Evolutionary conservation across 179 eudicot species (phyloP), one percentile per base, ranked within the genome.

Genomic region (Spinacia oleracea): DNA sequence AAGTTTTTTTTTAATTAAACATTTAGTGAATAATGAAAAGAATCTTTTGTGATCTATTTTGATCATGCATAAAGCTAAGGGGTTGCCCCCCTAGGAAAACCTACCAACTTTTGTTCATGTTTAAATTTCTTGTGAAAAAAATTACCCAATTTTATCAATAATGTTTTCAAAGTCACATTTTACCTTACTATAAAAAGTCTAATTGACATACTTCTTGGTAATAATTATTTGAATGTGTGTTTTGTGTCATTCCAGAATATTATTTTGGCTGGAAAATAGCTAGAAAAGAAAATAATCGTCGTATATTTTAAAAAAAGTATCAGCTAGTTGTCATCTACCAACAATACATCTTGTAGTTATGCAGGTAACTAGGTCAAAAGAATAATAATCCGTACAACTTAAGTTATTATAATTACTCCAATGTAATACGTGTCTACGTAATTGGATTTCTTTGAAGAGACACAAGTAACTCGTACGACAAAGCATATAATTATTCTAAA

Each of bases 1-100:
- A 89, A 62, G 42, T 4, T 76, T 70, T 63, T 79, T 42, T 43
- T 31, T 35, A 11, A 18, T 29, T 72, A 70, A 55, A 51, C 75
- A 68, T 66, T 42, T 31, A 12, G 14, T 5, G 29, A 23, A 29
- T 0, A 9, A 21, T n/a, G 40, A 38, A 38, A 6, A 16, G 65
- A 63, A 14, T n/a, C 25, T 69, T 25, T 43, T 48, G 1, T 67
- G 21, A 51, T 70, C 74, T 25, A 70, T 70, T 70, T 70, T 25
- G 14, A 45, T 70, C 20, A 48, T 71, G 29, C 20, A 48, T 71
- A 48, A 27, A 40, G 72, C 27, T n/a, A n/a, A 27, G 75, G 35
- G 40, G 55, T 12, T 68, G 50, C 10, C 48, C 43, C 45, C 12
- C 72, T 68, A 68, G 5, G 10, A 68, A 70, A 27, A 32, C 75